Conservation (phyloP, 495 filamentous ascomycete genomes). For the Aspergillus heteromorphus region DNA sequence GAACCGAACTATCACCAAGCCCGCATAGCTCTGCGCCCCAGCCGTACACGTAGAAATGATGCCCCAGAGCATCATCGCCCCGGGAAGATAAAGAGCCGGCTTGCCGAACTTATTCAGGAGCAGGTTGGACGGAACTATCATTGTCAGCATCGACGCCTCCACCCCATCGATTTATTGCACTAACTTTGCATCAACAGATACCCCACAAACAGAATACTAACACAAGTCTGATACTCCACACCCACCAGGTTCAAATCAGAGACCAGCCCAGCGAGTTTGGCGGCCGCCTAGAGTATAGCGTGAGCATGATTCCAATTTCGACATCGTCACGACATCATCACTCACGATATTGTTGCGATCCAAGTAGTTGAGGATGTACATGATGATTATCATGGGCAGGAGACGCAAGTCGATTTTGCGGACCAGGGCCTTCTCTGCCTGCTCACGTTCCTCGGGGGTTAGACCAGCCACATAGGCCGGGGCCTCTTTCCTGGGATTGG, state of each 20-base stretch:
- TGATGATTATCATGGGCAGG: slow-evolving; percentile 59
- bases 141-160: background rate
- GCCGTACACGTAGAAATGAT: slow-evolving; percentile 62
- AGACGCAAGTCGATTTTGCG: slow-evolving; percentile 60
- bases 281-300: slow-evolving; percentile 30
- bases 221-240: slow-evolving; percentile 52
- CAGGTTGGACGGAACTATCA: slow-evolving; percentile 35
- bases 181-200: slow-evolving; percentile 50
- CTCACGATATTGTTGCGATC: slow-evolving; percentile 59
- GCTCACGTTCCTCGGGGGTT: slow-evolving; percentile 43
- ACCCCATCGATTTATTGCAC: slow-evolving; percentile 16
- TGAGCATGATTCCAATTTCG: background rate
- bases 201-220: slow-evolving; percentile 69
- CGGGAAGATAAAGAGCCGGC: slow-evolving; percentile 60
- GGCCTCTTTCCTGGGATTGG: slow-evolving; percentile 33
- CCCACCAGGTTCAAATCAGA: slow-evolving; percentile 43
- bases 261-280: slow-evolving; percentile 48
- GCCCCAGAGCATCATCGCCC: slow-evolving; percentile 66
- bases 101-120: slow-evolving; percentile 45
- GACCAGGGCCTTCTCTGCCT: slow-evolving; percentile 46
- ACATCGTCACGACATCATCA: background rate
- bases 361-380: slow-evolving; percentile 81
- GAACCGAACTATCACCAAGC: slow-evolving; percentile 62
- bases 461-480: slow-evolving; percentile 48
- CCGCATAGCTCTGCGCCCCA: slow-evolving; percentile 51